Conservation (phyloP, 108 stramenopile genomes). For the Skeletonema tropicum region DNA sequence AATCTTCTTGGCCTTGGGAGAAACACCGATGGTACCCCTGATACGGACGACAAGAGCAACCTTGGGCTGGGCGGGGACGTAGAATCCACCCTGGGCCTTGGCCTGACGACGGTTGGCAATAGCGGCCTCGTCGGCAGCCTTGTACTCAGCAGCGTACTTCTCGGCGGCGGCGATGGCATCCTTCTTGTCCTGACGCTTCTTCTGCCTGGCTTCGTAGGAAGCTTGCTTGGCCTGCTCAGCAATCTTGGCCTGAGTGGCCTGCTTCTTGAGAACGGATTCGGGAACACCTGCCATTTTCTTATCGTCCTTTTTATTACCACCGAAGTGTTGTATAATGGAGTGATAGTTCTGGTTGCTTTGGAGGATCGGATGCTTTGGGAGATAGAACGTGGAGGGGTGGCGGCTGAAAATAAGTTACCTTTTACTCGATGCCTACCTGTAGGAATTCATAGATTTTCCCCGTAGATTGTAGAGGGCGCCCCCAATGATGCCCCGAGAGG, state of each 20-base stretch:
- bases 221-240: conserved; percentile 72
- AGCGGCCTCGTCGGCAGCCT: conserved; percentile 77
- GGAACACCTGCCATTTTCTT: conserved; percentile 67
- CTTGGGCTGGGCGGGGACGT: conserved; percentile 97
- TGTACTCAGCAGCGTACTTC: conserved; percentile 96
- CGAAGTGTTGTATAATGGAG: conserved; percentile 2
- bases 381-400: background rate
- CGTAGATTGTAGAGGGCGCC: background rate
- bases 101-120: conserved; percentile 96
- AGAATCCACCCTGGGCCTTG: conserved; percentile 95
- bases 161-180: conserved; percentile 87
- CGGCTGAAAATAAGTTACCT: background rate
- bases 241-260: conserved; percentile 93
- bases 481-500: background rate
- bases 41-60: conserved; percentile 96
- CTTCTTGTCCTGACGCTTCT: conserved; percentile 79
- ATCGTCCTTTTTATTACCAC: conserved; percentile 2
- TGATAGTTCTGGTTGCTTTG: background rate
- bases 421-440: background rate
- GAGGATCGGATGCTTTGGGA: background rate
- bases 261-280: conserved; percentile 98
- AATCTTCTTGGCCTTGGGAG: conserved; percentile 99
- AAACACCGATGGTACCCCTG: conserved; percentile 99
- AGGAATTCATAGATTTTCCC: background rate
- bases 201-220: conserved; percentile 78